phyloP scores from a whole-genome alignment of 176 grass and related monocot species.

The Coix lacrymajobi region DNA sequence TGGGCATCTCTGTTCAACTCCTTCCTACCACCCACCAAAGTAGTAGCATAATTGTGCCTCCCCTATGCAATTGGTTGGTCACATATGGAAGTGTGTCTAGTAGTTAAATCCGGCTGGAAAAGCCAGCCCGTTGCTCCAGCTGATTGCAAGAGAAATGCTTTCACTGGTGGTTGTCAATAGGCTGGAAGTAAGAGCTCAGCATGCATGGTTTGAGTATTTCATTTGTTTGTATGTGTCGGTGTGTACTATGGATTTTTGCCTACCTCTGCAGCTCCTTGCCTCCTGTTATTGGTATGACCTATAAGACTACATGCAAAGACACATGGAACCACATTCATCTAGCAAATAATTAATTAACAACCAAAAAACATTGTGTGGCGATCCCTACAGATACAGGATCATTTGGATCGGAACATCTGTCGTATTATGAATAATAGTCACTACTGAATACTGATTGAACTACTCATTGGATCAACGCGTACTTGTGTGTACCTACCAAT shows the following conservation, averaged over 20 bases:
- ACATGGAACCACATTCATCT: slow-evolving; percentile 5
- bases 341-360: not conserved
- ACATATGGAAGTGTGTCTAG: slow-evolving; percentile 19
- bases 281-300: not conserved
- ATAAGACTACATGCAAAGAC: not conserved
- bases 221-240: not conserved
- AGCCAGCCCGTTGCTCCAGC: slow-evolving; percentile 9
- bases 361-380: not conserved
- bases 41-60: slow-evolving; percentile 29
- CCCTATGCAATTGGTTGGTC: slow-evolving; percentile 19
- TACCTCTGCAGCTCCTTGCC: not conserved
- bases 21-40: slow-evolving; percentile 13
- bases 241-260: not conserved
- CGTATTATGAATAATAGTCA: slow-evolving; percentile 18
- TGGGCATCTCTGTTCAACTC: not conserved
- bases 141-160: slow-evolving; percentile 11
- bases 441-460: not conserved
- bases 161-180: slow-evolving; percentile 9
- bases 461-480: slow-evolving; percentile 6
- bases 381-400: slow-evolving; percentile 4
- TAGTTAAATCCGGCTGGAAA: slow-evolving; percentile 27
- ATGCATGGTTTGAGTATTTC: slow-evolving; percentile 18
- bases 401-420: slow-evolving; percentile 18
- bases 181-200: slow-evolving; percentile 5
- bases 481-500: slow-evolving; percentile 12